A percentile compares a stretch with the other conserved stretches of the same genome.
phyloP scores from a whole-genome alignment of 169 alveolate genomes.

The Cryptosporidium muris region DNA sequence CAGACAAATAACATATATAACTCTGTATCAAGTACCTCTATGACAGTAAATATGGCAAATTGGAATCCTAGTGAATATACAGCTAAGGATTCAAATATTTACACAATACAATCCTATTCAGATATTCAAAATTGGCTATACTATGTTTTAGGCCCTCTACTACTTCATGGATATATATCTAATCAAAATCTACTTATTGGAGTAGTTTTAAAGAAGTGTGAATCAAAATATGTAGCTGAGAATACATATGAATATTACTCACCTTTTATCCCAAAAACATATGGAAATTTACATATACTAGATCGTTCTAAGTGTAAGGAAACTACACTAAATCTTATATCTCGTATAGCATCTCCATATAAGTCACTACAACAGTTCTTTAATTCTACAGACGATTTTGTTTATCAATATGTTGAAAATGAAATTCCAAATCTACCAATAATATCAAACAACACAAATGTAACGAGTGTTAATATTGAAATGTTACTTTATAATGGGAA shows the following conservation, averaged over 20 bases:
- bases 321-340: conserved; percentile 35
- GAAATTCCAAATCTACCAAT: conserved; percentile 35
- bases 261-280: conserved; percentile 31
- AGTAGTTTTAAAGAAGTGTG: conserved; percentile 41
- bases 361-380: conserved; percentile 38
- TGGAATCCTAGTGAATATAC: conserved; percentile 58
- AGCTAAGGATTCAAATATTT: conserved; percentile 21
- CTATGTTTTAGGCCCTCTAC: conserved; percentile 64
- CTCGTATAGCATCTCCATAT: conserved; percentile 57
- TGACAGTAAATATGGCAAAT: conserved; percentile 35
- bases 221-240: neutral
- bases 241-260: neutral
- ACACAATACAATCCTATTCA: conserved; percentile 21
- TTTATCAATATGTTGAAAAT: conserved; percentile 47
- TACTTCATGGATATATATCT: conserved; percentile 48
- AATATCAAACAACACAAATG: conserved; percentile 38
- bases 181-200: conserved; percentile 64
- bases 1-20: conserved; percentile 54
- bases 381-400: conserved; percentile 8
- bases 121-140: conserved; percentile 65
- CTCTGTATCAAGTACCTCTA: conserved; percentile 23
- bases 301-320: conserved; percentile 19
- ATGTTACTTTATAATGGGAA: conserved; percentile 51
- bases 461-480: conserved; percentile 18
- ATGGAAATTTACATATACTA: conserved; percentile 19